phyloP scores from a whole-genome alignment of 306 rosid species.

The Vachellia collinsii region DNA sequence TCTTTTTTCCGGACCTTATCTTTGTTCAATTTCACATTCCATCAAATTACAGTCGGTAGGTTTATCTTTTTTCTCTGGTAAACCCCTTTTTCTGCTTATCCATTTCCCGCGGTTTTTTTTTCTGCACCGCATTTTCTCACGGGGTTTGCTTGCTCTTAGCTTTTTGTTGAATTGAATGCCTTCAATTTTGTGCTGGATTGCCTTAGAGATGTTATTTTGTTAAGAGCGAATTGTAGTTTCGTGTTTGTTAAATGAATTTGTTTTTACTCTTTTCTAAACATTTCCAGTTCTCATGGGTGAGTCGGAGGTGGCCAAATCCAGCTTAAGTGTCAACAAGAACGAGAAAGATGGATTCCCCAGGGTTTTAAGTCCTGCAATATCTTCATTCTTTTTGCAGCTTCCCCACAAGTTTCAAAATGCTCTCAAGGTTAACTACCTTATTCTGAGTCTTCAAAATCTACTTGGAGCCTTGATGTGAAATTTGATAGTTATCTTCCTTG shows the following conservation, averaged over 20 bases:
- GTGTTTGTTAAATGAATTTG: conserved; percentile 8
- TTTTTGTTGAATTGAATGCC: conserved; percentile 25
- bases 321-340: conserved; percentile 47
- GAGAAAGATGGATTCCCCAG: conserved; percentile 46
- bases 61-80: conserved; percentile 1
- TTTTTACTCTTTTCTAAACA: conserved; percentile 30
- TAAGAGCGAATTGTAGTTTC: conserved; percentile 10
- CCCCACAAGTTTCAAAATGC: conserved; percentile 68
- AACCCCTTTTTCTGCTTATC: conserved; percentile 21
- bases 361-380: conserved; percentile 53
- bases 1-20: neutral
- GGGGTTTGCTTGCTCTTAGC: conserved; percentile 21
- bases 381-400: conserved; percentile 66
- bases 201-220: neutral
- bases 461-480: conserved; percentile 15
- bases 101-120: neutral
- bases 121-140: conserved; percentile 18
- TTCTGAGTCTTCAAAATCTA: conserved; percentile 11
- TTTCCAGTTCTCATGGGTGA: conserved; percentile 61
- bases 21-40: neutral
- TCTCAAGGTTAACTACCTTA: conserved; percentile 60
- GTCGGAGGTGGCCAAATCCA: conserved; percentile 44
- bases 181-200: conserved; percentile 17
- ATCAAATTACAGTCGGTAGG: neutral
- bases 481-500: neutral